Evolutionary conservation across 768 basidiomycete species (phyloP).

Genomic region (Thelephora ganbajun): DNA sequence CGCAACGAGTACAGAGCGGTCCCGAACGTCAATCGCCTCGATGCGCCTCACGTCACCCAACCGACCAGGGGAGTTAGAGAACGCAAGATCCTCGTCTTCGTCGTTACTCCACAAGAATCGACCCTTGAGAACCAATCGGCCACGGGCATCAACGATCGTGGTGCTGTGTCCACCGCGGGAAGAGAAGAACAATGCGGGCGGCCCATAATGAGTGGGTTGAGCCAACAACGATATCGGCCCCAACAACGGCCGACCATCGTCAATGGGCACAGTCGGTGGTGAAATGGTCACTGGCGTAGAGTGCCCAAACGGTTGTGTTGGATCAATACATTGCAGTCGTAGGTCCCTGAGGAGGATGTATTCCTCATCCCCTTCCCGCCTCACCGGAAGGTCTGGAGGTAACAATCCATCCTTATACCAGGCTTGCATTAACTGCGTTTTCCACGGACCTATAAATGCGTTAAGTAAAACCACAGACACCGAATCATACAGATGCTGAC

Average conservation of each 20-base stretch:
- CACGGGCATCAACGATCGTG: conserved; percentile 75
- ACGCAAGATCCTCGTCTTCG: conserved; percentile 28
- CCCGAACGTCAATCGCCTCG: conserved; percentile 68
- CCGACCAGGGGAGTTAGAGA: conserved; percentile 22
- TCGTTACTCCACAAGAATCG: conserved; percentile 71
- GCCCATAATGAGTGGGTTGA: conserved; percentile 75
- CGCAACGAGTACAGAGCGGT: conserved; percentile 68
- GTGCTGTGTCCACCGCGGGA: conserved; percentile 87
- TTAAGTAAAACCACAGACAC: conserved; percentile 3
- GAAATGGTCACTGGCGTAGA: conserved; percentile 28
- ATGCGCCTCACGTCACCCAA: conserved; percentile 77
- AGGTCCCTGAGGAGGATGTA: conserved; percentile 63
- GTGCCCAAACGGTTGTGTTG: conserved; percentile 59
- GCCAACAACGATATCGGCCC: conserved; percentile 61
- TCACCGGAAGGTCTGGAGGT: conserved; percentile 70
- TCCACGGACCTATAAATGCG: conserved; percentile 59
- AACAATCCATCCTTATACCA: conserved; percentile 81
- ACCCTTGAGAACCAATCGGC: conserved; percentile 71
- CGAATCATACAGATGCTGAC: conserved; percentile 24
- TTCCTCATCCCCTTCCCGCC: conserved; percentile 58
- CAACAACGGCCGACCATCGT: conserved; percentile 42
- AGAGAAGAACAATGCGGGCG: conserved; percentile 77
- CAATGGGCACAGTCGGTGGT: conserved; percentile 13
- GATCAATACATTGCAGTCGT: conserved; percentile 66
- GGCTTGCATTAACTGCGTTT: conserved; percentile 73